Conservation (phyloP, 805 yeast genomes). For the Osmozyma mogii region DNA sequence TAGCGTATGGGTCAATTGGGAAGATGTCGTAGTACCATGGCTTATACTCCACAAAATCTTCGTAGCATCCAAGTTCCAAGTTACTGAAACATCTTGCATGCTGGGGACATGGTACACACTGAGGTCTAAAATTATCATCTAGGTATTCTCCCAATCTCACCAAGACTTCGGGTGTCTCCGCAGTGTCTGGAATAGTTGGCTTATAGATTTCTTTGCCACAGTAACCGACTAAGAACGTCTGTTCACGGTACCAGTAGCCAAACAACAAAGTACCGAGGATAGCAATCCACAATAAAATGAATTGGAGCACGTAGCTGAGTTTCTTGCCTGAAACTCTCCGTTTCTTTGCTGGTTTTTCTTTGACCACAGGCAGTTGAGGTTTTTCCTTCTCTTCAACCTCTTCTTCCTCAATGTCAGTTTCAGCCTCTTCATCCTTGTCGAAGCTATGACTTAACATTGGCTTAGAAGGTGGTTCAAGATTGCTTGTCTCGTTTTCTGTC, state of each 20-base stretch:
- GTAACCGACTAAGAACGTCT: conserved; percentile 57
- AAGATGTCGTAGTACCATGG: conserved; percentile 52
- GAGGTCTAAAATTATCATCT: conserved; percentile 42
- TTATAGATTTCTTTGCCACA: conserved; percentile 57
- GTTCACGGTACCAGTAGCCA: conserved; percentile 58
- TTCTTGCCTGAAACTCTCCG: background rate
- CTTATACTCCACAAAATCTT: conserved; percentile 46
- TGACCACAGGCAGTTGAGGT: conserved; percentile 5
- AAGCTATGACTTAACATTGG: background rate
- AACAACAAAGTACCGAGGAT: conserved; percentile 32
- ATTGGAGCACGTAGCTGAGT: conserved; percentile 1
- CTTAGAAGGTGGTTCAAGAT: too few relatives aligned
- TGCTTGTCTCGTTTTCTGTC: background rate
- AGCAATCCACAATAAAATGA: conserved; percentile 22
- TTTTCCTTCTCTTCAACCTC: conserved; percentile 14
- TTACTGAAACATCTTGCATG: conserved; percentile 67
- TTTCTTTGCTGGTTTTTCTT: conserved; percentile 5
- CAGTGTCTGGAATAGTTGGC: conserved; percentile 29
- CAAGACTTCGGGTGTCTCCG: conserved; percentile 22
- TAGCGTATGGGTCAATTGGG: conserved; percentile 46
- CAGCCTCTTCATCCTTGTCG: background rate
- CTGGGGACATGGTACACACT: conserved; percentile 71
- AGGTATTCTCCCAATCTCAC: conserved; percentile 36
- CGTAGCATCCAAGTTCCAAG: conserved; percentile 59
- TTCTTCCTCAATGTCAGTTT: conserved; percentile 9